These are phyloP conservation scores for Chrysanthemum seticuspe DNA, from an alignment of 129 eudicot genomes.

Conservation along the genomic window DNA sequence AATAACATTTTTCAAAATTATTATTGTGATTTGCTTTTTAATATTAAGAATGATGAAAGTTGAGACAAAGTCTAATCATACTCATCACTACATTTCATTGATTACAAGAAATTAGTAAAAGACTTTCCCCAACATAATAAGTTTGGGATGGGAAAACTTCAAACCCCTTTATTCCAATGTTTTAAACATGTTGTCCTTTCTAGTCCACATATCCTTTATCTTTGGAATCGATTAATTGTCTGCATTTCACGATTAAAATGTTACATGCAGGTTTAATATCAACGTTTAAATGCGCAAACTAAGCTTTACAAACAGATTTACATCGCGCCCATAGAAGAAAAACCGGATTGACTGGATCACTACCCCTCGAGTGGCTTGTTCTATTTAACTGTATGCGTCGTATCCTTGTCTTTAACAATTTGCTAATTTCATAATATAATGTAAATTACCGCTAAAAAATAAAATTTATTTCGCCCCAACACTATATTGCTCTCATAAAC, in stretches of 20 bases:
- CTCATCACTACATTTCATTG: slow-evolving; percentile 31
- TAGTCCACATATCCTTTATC: not conserved
- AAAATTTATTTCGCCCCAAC: no score
- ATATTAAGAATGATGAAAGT: slow-evolving; percentile 30
- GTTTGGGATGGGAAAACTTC: slow-evolving; percentile 8
- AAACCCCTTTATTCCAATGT: slow-evolving; percentile 22
- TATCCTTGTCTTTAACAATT: no score
- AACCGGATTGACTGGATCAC: no score
- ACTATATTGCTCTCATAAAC: not conserved
- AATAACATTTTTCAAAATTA: not conserved
- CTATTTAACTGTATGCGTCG: no score
- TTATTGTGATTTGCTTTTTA: not conserved
- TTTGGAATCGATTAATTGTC: not conserved
- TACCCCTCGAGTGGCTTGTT: no score
- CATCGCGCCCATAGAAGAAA: no score
- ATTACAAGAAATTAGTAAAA: slow-evolving; percentile 27
- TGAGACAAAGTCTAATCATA: slow-evolving; percentile 20
- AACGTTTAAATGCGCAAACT: no score
- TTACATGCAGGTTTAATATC: not conserved
- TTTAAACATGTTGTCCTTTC: slow-evolving; percentile 22
- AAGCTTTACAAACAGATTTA: no score
- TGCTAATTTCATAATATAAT: no score
- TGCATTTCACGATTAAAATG: not conserved
- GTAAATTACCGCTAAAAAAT: no score
- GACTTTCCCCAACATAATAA: slow-evolving; percentile 9